Evolutionary conservation across 257 asterid genomes (phyloP).

Genomic region (Solanum arcanum): DNA sequence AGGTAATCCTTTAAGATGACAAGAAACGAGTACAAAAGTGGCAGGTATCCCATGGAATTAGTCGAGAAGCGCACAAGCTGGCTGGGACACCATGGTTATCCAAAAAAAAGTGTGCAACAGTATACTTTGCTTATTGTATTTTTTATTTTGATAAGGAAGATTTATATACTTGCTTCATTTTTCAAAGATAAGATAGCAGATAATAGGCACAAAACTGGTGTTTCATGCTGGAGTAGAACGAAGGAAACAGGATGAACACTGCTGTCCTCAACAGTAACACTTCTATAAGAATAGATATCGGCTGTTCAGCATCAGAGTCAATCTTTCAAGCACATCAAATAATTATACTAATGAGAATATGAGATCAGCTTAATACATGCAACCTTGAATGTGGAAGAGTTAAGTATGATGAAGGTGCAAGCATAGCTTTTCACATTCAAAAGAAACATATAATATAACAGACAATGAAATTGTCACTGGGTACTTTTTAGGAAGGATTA

Average conservation of each 20-base stretch:
- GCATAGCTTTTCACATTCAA: not conserved
- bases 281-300: not conserved
- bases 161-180: not conserved
- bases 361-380: not conserved
- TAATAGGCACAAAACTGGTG: not conserved
- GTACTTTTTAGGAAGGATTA: not conserved
- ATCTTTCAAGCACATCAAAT: not conserved
- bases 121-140: not conserved
- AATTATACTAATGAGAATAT: not conserved
- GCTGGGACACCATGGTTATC: not conserved
- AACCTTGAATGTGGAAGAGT: not conserved
- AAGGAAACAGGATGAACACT: not conserved
- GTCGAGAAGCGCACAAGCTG: not conserved
- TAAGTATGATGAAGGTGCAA: not conserved
- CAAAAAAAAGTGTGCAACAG: not conserved
- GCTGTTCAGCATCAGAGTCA: not conserved
- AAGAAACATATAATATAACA: not conserved
- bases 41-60: not conserved
- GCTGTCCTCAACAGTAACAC: not conserved
- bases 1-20: not conserved
- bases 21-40: not conserved
- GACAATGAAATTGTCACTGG: not conserved
- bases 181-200: not conserved
- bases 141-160: not conserved
- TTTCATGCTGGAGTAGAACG: not conserved